Evolutionary conservation across 2,329 filamentous ascomycete genomes (phyloP), one percentile per base, ranked within the genome.

Genomic region (Thelonectria blattea): DNA sequence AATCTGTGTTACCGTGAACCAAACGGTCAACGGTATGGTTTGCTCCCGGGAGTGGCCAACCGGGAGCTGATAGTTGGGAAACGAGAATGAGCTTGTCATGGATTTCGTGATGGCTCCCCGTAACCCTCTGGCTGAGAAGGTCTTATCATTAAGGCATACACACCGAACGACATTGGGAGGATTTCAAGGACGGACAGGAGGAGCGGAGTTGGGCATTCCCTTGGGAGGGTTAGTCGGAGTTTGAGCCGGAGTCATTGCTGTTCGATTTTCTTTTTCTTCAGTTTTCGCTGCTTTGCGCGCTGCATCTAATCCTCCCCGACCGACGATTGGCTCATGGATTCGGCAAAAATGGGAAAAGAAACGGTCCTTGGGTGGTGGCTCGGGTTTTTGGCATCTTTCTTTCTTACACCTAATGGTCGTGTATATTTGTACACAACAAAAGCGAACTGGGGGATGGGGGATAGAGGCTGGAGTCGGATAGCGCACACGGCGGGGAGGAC

Each of bases 161-260:
- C 27, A 49, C 42, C 37, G 52, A 22, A 43, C 39, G 54, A 53
- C 37, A 43, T 49, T 49, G 45, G 56, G 46, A 54, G 61, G 37
- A 37, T 27, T 34, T 56, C 39, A 34, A 48, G 57, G 51, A 52
- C 57, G 57, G 61, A 51, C 20, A 57, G 62, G 65, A 62, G 67
- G 63, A 61, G 65, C 59, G 66, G 67, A 68, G 65, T 71, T 65
- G 65, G 69, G 65, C 66, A 70, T 70, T 68, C 65, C 67, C 66
- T 68, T 71, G 68, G 58, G 62, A 62, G 67, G 66, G 67, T 56
- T 39, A 58, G 52, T 70, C 65, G 69, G 71, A 70, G 68, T 73
- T 71, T 65, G 71, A 70, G 69, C 66, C 68, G 68, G 71, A 67
- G 71, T 74, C 70, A 70, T 68, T 68, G 71, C 70, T 70, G 71